Evolutionary conservation across 306 rosid genomes (phyloP), one percentile per base, ranked within the genome.

Genomic region (Vigna radiata): DNA sequence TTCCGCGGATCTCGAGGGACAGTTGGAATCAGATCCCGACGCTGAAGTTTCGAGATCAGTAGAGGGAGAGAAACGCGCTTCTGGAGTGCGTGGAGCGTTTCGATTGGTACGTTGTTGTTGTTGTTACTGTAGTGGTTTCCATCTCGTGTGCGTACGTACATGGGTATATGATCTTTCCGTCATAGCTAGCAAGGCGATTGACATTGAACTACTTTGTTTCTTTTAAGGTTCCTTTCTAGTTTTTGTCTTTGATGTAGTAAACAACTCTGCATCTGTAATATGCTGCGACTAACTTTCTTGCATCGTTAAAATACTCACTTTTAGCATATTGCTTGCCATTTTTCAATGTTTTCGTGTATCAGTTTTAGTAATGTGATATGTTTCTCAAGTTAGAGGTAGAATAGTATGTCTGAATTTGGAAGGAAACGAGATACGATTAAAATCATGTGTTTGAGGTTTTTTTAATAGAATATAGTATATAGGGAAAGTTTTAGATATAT

Each of bases 91-190:
- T 44, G 74, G 79, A 77, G 77, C 70, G 53, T 25, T 88, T 71
- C 77, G 73, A 84, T 68, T 82, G 93, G 98, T 92, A 88, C 33
- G 91, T 72, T 75, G 12, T 60, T n/a, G 12, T 18, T 14, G 4
- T 29, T 29, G 33, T 29, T 29, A 29, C 33, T 29, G 4, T 64
- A 23, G 4, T 48, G 18, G 19, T 60, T 29, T 60, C 10, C 17
- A 6, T 3, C 74, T 29, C 33, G 73, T 37, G 18, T 37, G 5
- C 12, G 13, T 44, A 12, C 16, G 5, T 44, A 11, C 49, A 12
- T 44, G 2, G 15, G 4, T 10, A 44, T 15, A 12, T 12, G 49
- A 44, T 44, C 49, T 44, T 44, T n/a, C 60, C 43, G 44, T 81
- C 67, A 19, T 19, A 19, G 21, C 12, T 49, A 17, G 23, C 5